Conservation (phyloP, 257 asterid species). For the Euphrasia confusa region DNA sequence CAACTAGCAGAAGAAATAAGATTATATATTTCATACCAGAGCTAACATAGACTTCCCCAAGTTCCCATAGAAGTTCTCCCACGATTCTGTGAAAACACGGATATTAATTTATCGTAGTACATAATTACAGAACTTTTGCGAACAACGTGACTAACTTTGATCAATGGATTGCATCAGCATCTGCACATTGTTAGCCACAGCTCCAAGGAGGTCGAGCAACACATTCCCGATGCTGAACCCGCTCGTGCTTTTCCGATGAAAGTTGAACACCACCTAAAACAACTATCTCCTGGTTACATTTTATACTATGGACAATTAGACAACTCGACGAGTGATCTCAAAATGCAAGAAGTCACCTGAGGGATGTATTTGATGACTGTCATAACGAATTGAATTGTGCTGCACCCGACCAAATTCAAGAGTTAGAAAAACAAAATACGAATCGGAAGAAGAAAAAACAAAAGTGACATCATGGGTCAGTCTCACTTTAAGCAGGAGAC, state of each 20-base stretch:
- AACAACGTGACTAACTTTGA: conserved; percentile 62
- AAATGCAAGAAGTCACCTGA: no score
- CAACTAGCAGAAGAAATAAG: background rate
- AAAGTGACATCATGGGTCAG: no score
- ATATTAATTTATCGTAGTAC: no score
- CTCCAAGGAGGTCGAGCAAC: conserved; percentile 71
- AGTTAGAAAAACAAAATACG: background rate
- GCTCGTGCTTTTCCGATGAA: conserved; percentile 55
- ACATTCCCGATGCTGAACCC: conserved; percentile 84
- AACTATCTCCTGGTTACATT: no score
- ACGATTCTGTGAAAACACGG: conserved; percentile 40
- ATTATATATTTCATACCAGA: conserved; percentile 36
- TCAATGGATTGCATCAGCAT: conserved; percentile 76
- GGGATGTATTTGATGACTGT: conserved; percentile 74
- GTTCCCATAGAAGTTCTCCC: conserved; percentile 73
- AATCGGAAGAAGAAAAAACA: background rate
- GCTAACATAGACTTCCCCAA: conserved; percentile 72
- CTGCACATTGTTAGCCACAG: conserved; percentile 49
- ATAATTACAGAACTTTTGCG: no score
- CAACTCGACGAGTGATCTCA: no score
- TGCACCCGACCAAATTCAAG: conserved; percentile 27
- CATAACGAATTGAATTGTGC: conserved; percentile 68
- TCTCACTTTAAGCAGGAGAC: conserved; percentile 72
- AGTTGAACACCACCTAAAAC: conserved; percentile 67
- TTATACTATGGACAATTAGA: no score